phyloP scores from a whole-genome alignment of 208 protist species.

The Novymonas esmeraldas region DNA sequence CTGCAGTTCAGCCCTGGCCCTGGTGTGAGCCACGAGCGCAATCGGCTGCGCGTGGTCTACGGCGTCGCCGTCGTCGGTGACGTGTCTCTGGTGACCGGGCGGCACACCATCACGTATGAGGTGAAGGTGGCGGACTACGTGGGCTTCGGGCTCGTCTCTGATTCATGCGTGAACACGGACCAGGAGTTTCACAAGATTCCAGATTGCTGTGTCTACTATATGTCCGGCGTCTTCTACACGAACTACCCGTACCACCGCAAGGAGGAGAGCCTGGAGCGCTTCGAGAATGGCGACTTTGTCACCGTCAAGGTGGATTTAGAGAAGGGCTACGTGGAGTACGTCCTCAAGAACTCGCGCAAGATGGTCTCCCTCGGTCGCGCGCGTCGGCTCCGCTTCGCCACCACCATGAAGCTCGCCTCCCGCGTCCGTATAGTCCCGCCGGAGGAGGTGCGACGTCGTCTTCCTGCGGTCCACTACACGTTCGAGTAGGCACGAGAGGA shows the following conservation, averaged over 20 bases:
- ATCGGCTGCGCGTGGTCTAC: conserved; percentile 82
- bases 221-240: conserved; percentile 93
- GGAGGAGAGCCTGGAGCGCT: conserved; percentile 79
- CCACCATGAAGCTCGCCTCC: conserved; percentile 80
- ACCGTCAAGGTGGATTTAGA: conserved; percentile 85
- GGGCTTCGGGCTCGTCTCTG: conserved; percentile 88
- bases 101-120: conserved; percentile 84
- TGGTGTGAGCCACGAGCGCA: conserved; percentile 77
- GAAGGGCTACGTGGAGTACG: conserved; percentile 77
- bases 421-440: conserved; percentile 77
- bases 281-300: conserved; percentile 77
- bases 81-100: conserved; percentile 73
- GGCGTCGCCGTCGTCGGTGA: conserved; percentile 80
- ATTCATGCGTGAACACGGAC: conserved; percentile 75
- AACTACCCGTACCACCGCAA: conserved; percentile 90
- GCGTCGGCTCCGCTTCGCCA: conserved; percentile 79
- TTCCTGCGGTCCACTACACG: conserved; percentile 26
- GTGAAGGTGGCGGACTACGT: conserved; percentile 82
- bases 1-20: conserved; percentile 63
- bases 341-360: conserved; percentile 77
- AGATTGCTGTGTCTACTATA: conserved; percentile 92
- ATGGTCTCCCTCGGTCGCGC: conserved; percentile 72
- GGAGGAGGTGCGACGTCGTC: conserved; percentile 40
- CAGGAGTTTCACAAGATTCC: conserved; percentile 89
- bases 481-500: conserved; percentile 22